Conservation (phyloP, 2,329 filamentous ascomycete genomes). For the Ophiosphaerella narmari region DNA sequence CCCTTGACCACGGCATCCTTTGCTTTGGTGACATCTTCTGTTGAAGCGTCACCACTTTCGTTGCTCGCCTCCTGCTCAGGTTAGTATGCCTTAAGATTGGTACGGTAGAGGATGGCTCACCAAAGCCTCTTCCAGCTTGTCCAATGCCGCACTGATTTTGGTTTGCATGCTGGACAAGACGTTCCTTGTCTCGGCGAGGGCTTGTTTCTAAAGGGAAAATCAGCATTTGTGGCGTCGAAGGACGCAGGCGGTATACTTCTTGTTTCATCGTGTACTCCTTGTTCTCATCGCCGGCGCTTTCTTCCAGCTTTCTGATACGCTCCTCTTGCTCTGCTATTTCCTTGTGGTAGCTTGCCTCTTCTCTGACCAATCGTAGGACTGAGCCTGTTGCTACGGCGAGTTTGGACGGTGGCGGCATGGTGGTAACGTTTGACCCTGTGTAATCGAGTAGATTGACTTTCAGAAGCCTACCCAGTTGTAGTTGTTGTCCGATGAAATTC, state of each 20-base stretch:
- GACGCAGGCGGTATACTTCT: slow-evolving; percentile 63
- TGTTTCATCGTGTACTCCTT: slow-evolving; percentile 80
- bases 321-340: slow-evolving; percentile 78
- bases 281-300: slow-evolving; percentile 69
- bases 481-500: slow-evolving; percentile 24
- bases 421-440: slow-evolving; percentile 4
- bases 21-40: slow-evolving; percentile 54
- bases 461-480: slow-evolving; percentile 5
- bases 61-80: slow-evolving; percentile 47
- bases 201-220: slow-evolving; percentile 64
- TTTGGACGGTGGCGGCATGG: slow-evolving; percentile 76
- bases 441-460: not conserved
- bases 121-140: slow-evolving; percentile 76
- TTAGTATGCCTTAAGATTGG: slow-evolving; percentile 5
- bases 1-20: slow-evolving; percentile 48
- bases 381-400: slow-evolving; percentile 80
- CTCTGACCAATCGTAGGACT: slow-evolving; percentile 84
- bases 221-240: slow-evolving; percentile 4
- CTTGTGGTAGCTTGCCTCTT: slow-evolving; percentile 87
- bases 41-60: slow-evolving; percentile 43
- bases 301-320: slow-evolving; percentile 70
- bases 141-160: slow-evolving; percentile 72
- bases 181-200: slow-evolving; percentile 83
- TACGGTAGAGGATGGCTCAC: slow-evolving; percentile 55
- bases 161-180: slow-evolving; percentile 74